phyloP scores from a whole-genome alignment of 169 alveolate species.

The Plasmodium relictum region DNA sequence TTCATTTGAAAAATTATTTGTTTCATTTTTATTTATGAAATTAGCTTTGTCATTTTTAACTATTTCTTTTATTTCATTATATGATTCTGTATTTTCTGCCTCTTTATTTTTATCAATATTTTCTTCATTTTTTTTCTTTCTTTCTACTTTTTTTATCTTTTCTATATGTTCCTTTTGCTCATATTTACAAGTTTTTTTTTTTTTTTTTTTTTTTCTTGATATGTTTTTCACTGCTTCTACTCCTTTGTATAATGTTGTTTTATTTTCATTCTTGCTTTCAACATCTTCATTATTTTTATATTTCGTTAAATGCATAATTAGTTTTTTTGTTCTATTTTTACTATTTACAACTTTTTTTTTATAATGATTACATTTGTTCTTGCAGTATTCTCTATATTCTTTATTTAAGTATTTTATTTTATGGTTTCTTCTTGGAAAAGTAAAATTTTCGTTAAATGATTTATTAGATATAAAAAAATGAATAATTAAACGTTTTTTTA shows the following conservation, averaged over 20 bases:
- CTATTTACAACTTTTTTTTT: too few species aligned
- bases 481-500: not conserved
- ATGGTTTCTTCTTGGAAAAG: not conserved
- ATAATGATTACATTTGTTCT: too few species aligned
- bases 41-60: not conserved
- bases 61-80: not conserved
- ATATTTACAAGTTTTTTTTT: not conserved
- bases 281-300: too few species aligned
- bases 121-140: not conserved
- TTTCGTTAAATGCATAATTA: too few species aligned
- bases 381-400: not conserved
- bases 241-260: too few species aligned
- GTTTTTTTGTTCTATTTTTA: too few species aligned
- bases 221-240: too few species aligned
- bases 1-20: not conserved
- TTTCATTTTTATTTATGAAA: not conserved
- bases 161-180: not conserved
- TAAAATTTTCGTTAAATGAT: not conserved
- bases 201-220: too few species aligned
- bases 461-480: constrained; percentile 13
- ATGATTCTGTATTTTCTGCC: not conserved
- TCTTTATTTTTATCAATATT: not conserved
- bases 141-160: not conserved
- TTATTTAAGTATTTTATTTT: not conserved
- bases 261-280: too few species aligned